These are phyloP conservation scores for Fraxinus nigra DNA, from an alignment of 305 asterid genomes.

Conservation along the genomic window DNA sequence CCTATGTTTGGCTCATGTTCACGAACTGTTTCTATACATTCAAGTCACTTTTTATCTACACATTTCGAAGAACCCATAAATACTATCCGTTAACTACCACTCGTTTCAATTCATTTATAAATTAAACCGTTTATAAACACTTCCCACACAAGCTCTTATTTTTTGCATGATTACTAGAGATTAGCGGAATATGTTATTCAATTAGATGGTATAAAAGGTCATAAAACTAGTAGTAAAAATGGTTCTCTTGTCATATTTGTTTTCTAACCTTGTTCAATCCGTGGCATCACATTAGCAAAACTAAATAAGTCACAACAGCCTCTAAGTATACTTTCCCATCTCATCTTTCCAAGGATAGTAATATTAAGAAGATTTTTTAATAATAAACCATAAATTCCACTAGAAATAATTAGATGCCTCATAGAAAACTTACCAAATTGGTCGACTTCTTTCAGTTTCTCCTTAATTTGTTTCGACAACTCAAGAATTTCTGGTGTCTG, in stretches of 20 bases:
- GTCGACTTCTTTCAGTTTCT: conserved; percentile 68
- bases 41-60: background rate
- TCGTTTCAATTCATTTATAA: background rate
- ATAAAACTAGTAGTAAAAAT: background rate
- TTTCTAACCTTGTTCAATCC: background rate
- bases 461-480: conserved; percentile 69
- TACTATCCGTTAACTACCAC: background rate
- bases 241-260: background rate
- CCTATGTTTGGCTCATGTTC: no score
- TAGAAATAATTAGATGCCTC: background rate
- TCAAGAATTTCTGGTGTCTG: conserved; percentile 69
- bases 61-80: background rate
- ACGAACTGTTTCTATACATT: background rate
- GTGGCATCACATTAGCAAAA: background rate
- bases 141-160: background rate
- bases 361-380: background rate
- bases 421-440: conserved; percentile 43
- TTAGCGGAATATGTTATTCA: background rate
- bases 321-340: background rate
- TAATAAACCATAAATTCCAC: background rate
- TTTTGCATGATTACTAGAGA: background rate
- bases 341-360: background rate
- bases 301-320: background rate
- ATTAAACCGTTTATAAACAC: no score
- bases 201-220: background rate